phyloP scores from a whole-genome alignment of 768 basidiomycete genomes.

The Thelephora aurantiotincta region DNA sequence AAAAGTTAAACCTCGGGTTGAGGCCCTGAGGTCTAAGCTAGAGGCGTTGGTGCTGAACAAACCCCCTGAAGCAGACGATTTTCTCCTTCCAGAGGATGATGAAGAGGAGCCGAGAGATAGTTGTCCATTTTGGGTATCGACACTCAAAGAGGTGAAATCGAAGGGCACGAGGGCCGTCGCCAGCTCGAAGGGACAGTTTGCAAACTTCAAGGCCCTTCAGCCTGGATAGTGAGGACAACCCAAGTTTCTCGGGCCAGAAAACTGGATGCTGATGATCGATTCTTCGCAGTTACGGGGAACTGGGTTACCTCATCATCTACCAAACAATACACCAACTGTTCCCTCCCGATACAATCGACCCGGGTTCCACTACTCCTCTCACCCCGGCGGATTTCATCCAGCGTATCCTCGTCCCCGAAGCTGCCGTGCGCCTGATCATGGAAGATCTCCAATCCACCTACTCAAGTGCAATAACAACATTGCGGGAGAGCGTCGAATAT shows the following conservation, averaged over 20 bases:
- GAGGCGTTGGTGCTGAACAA: conserved; percentile 29
- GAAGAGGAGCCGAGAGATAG: conserved; percentile 21
- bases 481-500: conserved; percentile 69
- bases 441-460: conserved; percentile 45
- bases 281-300: conserved; percentile 63
- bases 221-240: conserved; percentile 70
- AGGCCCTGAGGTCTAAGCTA: conserved; percentile 32
- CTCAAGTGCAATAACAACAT: conserved; percentile 38
- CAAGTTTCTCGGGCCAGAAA: not conserved
- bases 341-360: conserved; percentile 43
- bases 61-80: conserved; percentile 11
- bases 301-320: conserved; percentile 69
- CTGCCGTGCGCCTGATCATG: conserved; percentile 68
- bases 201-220: conserved; percentile 67
- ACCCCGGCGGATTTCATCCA: conserved; percentile 66
- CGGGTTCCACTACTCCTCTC: conserved; percentile 45
- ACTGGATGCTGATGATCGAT: not conserved
- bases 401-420: conserved; percentile 82
- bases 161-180: conserved; percentile 53
- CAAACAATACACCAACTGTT: conserved; percentile 67
- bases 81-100: conserved; percentile 12
- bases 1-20: conserved; percentile 36
- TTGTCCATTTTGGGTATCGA: conserved; percentile 57
- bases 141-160: conserved; percentile 44
- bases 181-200: conserved; percentile 62